A percentile compares a stretch with the other conserved stretches of the same genome.
phyloP scores from a whole-genome alignment of 257 asterid species.

The Plantago major region DNA sequence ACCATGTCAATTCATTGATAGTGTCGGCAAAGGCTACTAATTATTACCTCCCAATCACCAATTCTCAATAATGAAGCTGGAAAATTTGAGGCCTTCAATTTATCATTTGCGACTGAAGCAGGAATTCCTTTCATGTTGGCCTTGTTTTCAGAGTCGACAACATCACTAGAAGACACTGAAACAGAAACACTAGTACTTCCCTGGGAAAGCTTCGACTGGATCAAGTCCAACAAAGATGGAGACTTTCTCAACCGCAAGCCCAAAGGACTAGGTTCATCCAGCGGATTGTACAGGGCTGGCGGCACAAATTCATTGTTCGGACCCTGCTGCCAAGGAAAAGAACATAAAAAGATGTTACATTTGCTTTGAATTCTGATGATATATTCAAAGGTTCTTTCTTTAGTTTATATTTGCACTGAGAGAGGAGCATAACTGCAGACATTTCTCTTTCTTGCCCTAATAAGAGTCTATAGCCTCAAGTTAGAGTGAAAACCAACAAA shows the following conservation, averaged over 20 bases:
- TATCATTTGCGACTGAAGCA: constrained; percentile 45
- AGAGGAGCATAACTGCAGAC: too few relatives aligned
- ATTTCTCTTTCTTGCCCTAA: too few relatives aligned
- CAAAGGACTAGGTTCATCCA: constrained; percentile 52
- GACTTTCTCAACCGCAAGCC: constrained; percentile 49
- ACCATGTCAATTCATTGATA: constrained; percentile 2
- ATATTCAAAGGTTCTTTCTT: too few relatives aligned
- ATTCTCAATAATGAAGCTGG: constrained; percentile 56
- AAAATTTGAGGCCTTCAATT: constrained; percentile 79
- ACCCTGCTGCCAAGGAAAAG: constrained; percentile 24
- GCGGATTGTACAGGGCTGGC: constrained; percentile 36
- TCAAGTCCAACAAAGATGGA: constrained; percentile 47
- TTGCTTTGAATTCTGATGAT: too few relatives aligned
- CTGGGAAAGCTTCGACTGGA: constrained; percentile 39
- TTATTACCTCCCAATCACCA: constrained; percentile 84
- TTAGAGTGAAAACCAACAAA: too few relatives aligned
- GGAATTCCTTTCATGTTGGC: constrained; percentile 32
- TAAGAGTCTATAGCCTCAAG: too few relatives aligned
- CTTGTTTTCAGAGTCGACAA: constrained; percentile 29
- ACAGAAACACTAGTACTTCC: constrained; percentile 22
- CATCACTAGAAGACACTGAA: constrained; percentile 4
- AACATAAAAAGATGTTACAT: neutral
- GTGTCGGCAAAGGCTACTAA: constrained; percentile 8
- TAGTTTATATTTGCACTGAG: too few relatives aligned
- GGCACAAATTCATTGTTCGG: constrained; percentile 22